Percentiles rank a stretch among this genome's conserved stretches.
phyloP scores from a whole-genome alignment of 2,329 filamentous ascomycete species.

The Neonectria neomacrospora region DNA sequence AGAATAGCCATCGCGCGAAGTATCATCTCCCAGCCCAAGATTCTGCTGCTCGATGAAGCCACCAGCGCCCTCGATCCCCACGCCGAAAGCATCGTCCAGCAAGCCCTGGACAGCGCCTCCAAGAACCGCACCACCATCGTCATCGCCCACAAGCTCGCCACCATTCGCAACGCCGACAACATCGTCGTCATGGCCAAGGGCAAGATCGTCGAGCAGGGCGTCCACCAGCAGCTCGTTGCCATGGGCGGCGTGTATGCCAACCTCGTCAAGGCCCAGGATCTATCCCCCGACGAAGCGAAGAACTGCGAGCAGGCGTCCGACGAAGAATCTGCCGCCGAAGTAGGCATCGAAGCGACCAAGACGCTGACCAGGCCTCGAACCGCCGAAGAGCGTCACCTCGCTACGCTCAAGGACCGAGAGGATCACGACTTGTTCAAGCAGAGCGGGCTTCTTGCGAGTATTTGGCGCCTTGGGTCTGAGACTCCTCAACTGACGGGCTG shows the following conservation, averaged over 20 bases:
- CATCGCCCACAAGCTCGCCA: conserved; percentile 69
- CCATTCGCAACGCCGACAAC: conserved; percentile 68
- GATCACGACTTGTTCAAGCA: conserved; percentile 14
- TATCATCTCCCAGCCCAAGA: conserved; percentile 54
- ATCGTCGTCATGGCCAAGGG: conserved; percentile 71
- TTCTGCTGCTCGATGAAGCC: conserved; percentile 75
- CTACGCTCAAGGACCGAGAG: conserved; percentile 48
- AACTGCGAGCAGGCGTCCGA: not conserved
- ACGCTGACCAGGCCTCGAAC: conserved; percentile 49
- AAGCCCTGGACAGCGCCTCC: conserved; percentile 63
- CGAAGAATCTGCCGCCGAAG: not conserved
- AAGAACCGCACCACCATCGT: conserved; percentile 69
- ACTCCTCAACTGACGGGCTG: conserved; percentile 14
- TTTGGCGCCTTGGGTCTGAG: not conserved
- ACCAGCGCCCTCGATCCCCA: conserved; percentile 64
- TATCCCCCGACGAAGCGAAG: not conserved
- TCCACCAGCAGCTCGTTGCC: conserved; percentile 61
- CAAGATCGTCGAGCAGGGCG: conserved; percentile 65
- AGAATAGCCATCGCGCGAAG: conserved; percentile 66
- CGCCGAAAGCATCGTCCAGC: conserved; percentile 61
- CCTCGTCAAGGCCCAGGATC: conserved; percentile 53
- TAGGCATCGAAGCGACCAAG: not conserved
- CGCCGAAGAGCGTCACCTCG: conserved; percentile 55
- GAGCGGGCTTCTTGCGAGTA: conserved; percentile 14
- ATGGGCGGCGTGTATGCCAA: conserved; percentile 58